phyloP scores from a whole-genome alignment of 306 rosid genomes.

The Calophaca sinica region DNA sequence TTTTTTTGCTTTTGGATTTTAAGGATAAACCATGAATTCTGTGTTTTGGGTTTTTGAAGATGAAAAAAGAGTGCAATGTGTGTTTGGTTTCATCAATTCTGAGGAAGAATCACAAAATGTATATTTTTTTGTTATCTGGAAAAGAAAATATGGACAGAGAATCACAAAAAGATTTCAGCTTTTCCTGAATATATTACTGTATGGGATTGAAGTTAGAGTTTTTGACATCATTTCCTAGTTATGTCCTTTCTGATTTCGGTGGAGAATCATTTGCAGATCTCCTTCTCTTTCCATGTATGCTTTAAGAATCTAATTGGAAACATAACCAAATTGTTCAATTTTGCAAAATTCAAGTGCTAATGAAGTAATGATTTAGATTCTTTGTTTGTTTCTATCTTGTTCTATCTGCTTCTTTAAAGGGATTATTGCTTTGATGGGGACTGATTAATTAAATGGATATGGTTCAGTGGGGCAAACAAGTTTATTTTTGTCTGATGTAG shows the following conservation, averaged over 20 bases:
- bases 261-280: conserved; percentile 29
- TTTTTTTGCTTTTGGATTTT: conserved; percentile 33
- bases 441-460: conserved; percentile 54
- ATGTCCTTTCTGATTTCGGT: conserved; percentile 6
- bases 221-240: conserved; percentile 39
- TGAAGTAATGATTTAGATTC: conserved; percentile 41
- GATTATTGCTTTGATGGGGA: conserved; percentile 46
- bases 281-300: neutral
- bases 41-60: conserved; percentile 32
- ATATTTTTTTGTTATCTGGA: conserved; percentile 1
- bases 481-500: conserved; percentile 60
- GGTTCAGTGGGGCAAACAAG: conserved; percentile 52
- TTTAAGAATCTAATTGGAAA: conserved; percentile 32
- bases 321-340: conserved; percentile 23
- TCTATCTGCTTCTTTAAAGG: conserved; percentile 15
- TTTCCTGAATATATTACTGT: conserved; percentile 27
- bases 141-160: conserved; percentile 1
- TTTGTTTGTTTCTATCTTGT: conserved; percentile 43
- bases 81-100: conserved; percentile 29
- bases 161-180: conserved; percentile 3
- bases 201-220: conserved; percentile 37
- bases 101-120: neutral
- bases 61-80: conserved; percentile 35
- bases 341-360: conserved; percentile 50
- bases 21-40: too few species aligned